A percentile compares a stretch with the other conserved stretches of the same genome.
Evolutionary conservation across 176 grass and related monocot species (phyloP).

Genomic region (Chrysopogon serrulatus): DNA sequence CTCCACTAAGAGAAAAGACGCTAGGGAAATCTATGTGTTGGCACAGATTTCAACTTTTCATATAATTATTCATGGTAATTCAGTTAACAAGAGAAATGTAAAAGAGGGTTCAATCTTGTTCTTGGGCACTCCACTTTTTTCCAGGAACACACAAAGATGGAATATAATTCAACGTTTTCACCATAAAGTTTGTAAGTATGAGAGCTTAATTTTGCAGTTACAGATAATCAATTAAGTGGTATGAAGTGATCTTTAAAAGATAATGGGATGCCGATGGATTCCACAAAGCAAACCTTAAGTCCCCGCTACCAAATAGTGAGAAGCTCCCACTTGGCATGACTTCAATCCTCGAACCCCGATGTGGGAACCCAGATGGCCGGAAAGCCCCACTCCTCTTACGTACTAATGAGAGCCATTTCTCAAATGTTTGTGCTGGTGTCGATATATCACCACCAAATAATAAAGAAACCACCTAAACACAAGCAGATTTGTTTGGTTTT

Average conservation of each 20-base stretch:
- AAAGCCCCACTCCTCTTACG: conserved; percentile 69
- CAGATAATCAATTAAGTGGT: neutral
- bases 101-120: neutral
- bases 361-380: conserved; percentile 74
- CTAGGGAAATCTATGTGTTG: neutral
- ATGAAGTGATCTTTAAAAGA: neutral
- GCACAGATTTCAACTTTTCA: neutral
- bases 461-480: conserved; percentile 70
- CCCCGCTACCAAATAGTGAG: conserved; percentile 41
- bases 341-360: conserved; percentile 51
- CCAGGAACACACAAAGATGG: neutral
- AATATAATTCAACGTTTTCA: neutral
- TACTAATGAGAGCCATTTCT: conserved; percentile 86
- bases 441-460: conserved; percentile 65
- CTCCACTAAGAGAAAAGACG: neutral
- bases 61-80: neutral
- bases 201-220: neutral
- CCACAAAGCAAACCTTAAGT: conserved; percentile 52
- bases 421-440: conserved; percentile 54
- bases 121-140: neutral
- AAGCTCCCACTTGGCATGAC: conserved; percentile 65
- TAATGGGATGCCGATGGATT: conserved; percentile 3
- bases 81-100: neutral
- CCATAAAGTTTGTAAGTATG: neutral
- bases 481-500: neutral